Conservation (phyloP, 768 basidiomycete genomes). For the Mycena indigotica region DNA sequence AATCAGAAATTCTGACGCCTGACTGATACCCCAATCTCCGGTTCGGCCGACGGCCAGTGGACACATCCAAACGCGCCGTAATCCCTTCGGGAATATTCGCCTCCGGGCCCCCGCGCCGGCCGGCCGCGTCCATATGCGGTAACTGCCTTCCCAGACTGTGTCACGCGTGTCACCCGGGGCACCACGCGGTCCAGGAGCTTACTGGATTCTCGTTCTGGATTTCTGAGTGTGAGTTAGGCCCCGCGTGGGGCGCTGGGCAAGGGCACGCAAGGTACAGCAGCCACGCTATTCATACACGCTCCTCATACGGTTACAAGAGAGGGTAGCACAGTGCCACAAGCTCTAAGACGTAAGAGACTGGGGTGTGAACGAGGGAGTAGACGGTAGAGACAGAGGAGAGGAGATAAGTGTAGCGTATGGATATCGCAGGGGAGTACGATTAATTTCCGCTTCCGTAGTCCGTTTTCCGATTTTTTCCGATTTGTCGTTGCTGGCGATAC, state of each 20-base stretch:
- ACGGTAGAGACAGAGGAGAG: neutral
- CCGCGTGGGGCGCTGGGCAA: neutral
- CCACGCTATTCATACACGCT: neutral
- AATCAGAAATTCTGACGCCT: too few relatives aligned
- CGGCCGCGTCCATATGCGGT: neutral
- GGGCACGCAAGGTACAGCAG: neutral
- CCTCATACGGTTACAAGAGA: neutral
- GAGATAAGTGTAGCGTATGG: neutral
- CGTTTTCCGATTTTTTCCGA: neutral
- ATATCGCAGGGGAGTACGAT: neutral
- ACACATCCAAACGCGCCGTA: too few relatives aligned
- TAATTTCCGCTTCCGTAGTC: neutral
- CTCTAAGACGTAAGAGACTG: neutral
- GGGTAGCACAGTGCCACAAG: neutral
- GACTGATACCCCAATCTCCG: too few relatives aligned
- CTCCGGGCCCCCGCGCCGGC: too few relatives aligned
- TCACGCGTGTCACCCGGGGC: neutral
- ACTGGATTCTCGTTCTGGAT: neutral
- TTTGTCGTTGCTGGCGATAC: too few relatives aligned
- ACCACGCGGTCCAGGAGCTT: neutral
- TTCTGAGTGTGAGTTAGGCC: neutral
- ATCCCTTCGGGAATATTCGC: too few relatives aligned
- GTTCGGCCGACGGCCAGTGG: too few relatives aligned
- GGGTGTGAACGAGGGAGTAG: neutral
- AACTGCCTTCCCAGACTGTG: neutral